Conservation (phyloP, 495 filamentous ascomycete genomes). For the Viridothelium virens region DNA sequence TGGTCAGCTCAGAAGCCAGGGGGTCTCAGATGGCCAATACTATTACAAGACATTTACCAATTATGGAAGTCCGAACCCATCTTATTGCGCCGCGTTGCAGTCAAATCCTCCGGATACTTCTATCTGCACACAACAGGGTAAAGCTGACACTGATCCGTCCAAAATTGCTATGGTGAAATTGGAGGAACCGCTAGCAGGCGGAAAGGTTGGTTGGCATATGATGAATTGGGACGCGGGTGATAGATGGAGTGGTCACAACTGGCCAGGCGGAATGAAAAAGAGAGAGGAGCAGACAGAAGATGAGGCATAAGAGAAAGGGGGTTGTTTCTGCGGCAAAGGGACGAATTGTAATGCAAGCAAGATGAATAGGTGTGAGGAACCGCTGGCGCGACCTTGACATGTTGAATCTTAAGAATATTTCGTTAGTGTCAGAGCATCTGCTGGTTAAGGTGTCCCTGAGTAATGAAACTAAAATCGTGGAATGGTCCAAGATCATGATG, state of each 20-base stretch:
- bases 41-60: not conserved
- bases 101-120: not conserved
- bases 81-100: not conserved
- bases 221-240: not conserved
- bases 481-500: not conserved
- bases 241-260: not conserved
- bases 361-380: not conserved
- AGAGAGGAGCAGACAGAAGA: constrained; percentile 2
- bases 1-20: not conserved
- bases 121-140: not conserved
- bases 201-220: not conserved
- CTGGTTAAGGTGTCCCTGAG: not conserved
- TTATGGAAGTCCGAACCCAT: not conserved
- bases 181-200: not conserved
- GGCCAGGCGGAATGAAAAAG: constrained; percentile 1
- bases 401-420: not conserved
- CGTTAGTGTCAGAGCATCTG: not conserved
- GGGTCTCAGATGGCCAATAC: not conserved
- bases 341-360: not conserved
- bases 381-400: not conserved
- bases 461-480: not conserved
- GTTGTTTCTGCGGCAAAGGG: not conserved
- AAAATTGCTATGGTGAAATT: not conserved
- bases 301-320: not conserved
- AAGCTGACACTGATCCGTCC: constrained; percentile 1